phyloP scores from a whole-genome alignment of 1,284 basidiomycete species.

The Vanrija humicola region DNA sequence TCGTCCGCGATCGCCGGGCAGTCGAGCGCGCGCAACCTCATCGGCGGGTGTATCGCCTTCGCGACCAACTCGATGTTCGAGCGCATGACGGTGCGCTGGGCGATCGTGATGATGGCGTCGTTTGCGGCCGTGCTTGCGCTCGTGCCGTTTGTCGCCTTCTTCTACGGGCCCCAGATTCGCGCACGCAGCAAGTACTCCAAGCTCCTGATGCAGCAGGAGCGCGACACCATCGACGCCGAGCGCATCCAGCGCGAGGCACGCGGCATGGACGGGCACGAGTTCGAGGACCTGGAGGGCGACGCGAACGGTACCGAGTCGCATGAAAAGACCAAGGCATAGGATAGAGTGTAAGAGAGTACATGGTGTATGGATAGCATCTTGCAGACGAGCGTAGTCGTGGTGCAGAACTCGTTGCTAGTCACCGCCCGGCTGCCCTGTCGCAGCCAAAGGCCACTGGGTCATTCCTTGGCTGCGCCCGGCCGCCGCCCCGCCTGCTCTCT shows the following conservation, averaged over 20 bases:
- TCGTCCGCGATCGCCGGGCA: not conserved
- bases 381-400: no score
- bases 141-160: slow-evolving; percentile 37
- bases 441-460: no score
- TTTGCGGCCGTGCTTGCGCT: slow-evolving; percentile 15
- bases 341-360: no score
- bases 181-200: slow-evolving; percentile 30
- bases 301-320: not conserved
- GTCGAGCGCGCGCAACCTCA: slow-evolving; percentile 19
- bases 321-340: no score
- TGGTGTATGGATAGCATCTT: no score
- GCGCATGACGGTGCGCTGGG: not conserved
- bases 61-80: not conserved
- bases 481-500: no score
- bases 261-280: not conserved
- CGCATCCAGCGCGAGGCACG: not conserved
- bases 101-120: not conserved
- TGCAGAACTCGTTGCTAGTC: no score
- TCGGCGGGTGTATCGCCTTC: slow-evolving; percentile 17
- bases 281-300: not conserved
- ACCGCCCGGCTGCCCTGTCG: no score
- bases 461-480: no score
- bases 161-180: slow-evolving; percentile 35
- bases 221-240: slow-evolving; percentile 24
- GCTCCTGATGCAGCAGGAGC: slow-evolving; percentile 36